These are phyloP conservation scores for Arachnopeziza araneosa DNA, from an alignment of 2,329 filamentous ascomycete genomes.

Conservation along the genomic window DNA sequence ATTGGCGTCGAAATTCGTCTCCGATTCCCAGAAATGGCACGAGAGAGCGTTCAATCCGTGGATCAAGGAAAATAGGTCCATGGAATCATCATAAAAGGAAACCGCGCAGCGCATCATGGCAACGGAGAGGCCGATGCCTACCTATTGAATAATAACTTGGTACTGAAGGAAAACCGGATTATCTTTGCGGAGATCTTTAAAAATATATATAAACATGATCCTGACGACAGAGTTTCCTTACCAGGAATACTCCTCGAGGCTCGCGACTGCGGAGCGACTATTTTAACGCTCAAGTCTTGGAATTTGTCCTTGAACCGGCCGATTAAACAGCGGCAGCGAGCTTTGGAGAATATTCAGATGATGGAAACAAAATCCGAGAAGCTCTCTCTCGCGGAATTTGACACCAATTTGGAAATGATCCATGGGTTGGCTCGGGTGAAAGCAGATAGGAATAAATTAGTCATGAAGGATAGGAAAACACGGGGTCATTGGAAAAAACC, in stretches of 20 bases:
- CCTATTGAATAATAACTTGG: neutral
- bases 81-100: neutral
- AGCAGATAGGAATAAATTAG: constrained; percentile 2
- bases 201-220: neutral
- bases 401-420: neutral
- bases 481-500: neutral
- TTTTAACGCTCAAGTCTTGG: neutral
- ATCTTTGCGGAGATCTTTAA: neutral
- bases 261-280: constrained; percentile 1
- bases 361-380: constrained; percentile 1
- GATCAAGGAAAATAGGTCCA: neutral
- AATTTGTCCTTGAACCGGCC: neutral
- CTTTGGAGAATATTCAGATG: constrained; percentile 1
- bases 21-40: constrained; percentile 1
- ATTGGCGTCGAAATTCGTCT: constrained; percentile 2
- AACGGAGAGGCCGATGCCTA: neutral
- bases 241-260: neutral
- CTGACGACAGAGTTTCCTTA: neutral
- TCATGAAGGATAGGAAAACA: neutral
- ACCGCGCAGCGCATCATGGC: constrained; percentile 4
- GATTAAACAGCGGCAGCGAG: neutral
- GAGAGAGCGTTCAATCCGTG: neutral
- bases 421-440: neutral
- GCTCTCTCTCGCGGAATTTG: neutral
- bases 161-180: neutral